Evolutionary conservation across 495 filamentous ascomycete genomes (phyloP).

Genomic region (Neurospora tetrasperma): DNA sequence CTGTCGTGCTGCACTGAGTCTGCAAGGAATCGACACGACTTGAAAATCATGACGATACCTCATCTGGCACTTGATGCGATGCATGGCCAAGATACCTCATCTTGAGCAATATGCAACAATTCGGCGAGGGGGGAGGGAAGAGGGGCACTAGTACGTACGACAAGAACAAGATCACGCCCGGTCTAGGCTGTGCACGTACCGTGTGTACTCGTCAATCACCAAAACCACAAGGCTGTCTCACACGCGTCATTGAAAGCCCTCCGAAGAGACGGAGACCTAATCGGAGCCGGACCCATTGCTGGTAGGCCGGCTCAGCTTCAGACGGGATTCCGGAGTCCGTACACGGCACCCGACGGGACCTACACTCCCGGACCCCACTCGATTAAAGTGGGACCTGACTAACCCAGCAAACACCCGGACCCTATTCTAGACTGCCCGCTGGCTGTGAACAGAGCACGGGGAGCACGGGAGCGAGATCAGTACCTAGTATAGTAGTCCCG

Average conservation of each 20-base stretch:
- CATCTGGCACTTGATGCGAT: not conserved
- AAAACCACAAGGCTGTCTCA: not conserved
- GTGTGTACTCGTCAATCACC: not conserved
- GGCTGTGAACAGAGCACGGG: not conserved
- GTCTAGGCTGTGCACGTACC: not conserved
- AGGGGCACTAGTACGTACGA: not conserved
- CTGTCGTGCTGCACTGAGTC: not conserved
- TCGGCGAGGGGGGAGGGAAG: not conserved
- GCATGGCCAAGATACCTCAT: not conserved
- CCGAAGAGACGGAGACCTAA: not conserved
- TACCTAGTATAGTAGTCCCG: not conserved
- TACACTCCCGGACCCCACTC: not conserved
- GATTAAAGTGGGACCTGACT: not conserved
- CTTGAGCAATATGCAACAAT: not conserved
- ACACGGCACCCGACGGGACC: not conserved
- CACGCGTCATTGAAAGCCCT: not conserved
- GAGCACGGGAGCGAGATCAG: not conserved
- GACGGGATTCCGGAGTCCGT: not conserved
- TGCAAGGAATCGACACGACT: not conserved
- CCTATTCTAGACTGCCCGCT: too few relatives aligned
- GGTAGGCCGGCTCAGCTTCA: not conserved
- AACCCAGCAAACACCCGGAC: not conserved
- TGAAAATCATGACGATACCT: not conserved
- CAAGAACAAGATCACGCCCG: not conserved
- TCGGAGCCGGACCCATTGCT: not conserved